Conservation (phyloP, 306 rosid species). For the Cucurbita moschata region DNA sequence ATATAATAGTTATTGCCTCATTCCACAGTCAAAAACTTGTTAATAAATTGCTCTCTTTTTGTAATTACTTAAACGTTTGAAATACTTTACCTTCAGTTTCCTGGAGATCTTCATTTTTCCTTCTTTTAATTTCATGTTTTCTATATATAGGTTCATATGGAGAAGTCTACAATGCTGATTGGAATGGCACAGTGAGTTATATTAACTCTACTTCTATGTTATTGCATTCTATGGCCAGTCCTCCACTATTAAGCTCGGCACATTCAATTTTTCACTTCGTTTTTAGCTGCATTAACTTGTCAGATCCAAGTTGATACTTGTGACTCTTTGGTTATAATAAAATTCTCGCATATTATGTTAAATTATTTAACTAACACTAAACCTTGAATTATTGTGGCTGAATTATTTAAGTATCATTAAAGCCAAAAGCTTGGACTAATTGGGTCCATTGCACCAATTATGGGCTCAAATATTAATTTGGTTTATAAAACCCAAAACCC, state of each 20-base stretch:
- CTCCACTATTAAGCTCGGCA: neutral
- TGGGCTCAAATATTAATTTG: neutral
- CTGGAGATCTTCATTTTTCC: neutral
- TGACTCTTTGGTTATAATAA: neutral
- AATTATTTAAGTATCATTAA: neutral
- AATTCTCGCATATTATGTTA: neutral
- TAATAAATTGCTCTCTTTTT: neutral
- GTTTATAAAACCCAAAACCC: neutral
- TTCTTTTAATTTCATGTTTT: constrained; percentile 13
- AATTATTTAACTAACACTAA: neutral
- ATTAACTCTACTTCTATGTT: constrained; percentile 3
- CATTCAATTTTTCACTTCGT: neutral
- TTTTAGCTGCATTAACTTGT: neutral
- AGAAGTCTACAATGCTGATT: constrained; percentile 92
- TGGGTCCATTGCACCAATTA: neutral
- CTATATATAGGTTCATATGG: constrained; percentile 79
- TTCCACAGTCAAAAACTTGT: neutral
- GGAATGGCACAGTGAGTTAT: constrained; percentile 94
- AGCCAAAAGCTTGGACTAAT: neutral
- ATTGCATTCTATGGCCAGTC: neutral
- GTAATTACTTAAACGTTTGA: neutral
- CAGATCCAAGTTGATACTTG: neutral
- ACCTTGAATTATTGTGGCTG: neutral
- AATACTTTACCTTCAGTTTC: neutral
- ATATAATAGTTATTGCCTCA: neutral